Conservation (phyloP, 805 yeast genomes). For the Sugiyamaella marilandica region DNA sequence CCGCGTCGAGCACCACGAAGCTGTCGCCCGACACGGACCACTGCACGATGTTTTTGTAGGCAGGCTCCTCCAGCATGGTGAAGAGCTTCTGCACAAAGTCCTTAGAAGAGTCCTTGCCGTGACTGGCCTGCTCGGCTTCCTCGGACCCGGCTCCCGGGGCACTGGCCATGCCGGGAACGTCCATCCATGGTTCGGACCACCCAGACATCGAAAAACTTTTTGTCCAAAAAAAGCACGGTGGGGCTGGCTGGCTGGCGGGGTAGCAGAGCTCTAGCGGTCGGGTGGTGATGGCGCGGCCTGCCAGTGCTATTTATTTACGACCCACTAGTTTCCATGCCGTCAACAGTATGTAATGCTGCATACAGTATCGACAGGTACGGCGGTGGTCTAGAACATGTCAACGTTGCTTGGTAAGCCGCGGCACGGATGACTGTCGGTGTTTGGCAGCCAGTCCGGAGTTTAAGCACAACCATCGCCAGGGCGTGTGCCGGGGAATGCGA, state of each 20-base stretch:
- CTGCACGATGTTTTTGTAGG: slow-evolving; percentile 67
- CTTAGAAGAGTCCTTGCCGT: slow-evolving; percentile 7
- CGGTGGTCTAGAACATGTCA: slow-evolving; percentile 3
- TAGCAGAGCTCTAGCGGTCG: background rate
- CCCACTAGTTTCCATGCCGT: background rate
- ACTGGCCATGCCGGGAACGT: background rate
- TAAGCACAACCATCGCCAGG: too few species aligned
- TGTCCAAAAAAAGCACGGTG: too few species aligned
- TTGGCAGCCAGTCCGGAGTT: too few species aligned
- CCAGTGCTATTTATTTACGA: too few species aligned
- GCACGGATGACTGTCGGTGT: background rate
- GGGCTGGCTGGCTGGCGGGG: too few species aligned
- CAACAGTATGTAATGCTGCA: background rate
- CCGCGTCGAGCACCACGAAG: slow-evolving; percentile 81
- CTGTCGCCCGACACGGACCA: slow-evolving; percentile 87
- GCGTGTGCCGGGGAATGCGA: too few species aligned
- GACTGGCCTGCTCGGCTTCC: background rate
- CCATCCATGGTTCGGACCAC: slow-evolving; percentile 2
- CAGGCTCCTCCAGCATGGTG: slow-evolving; percentile 78
- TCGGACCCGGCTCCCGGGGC: slow-evolving; percentile 6
- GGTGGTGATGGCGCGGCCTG: slow-evolving; percentile 6
- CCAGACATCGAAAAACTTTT: too few species aligned
- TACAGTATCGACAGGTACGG: background rate
- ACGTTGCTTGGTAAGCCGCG: slow-evolving; percentile 2
- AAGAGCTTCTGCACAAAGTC: slow-evolving; percentile 36